These are phyloP conservation scores for Camillea tinctor DNA, from an alignment of 2,329 filamentous ascomycete genomes.

Conservation along the genomic window DNA sequence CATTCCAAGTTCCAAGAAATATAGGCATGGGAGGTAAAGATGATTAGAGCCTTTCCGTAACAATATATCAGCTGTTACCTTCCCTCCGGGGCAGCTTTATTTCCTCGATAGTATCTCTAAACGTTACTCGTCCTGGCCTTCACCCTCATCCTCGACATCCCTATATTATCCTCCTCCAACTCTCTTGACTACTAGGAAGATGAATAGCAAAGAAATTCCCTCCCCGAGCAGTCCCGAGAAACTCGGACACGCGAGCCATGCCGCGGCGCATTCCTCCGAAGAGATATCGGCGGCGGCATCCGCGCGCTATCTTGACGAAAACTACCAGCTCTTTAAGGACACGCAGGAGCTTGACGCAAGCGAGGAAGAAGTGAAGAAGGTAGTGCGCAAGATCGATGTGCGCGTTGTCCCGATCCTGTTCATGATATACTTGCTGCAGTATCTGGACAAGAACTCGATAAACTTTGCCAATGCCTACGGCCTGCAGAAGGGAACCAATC, in stretches of 20 bases:
- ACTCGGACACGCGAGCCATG: constrained; percentile 5
- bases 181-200: background rate
- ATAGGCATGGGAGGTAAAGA: background rate
- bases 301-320: constrained; percentile 31
- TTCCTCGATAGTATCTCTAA: too few relatives aligned
- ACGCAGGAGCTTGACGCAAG: constrained; percentile 23
- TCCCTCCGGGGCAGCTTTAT: too few relatives aligned
- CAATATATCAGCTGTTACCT: too few relatives aligned
- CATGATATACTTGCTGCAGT: constrained; percentile 34
- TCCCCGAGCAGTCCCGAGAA: constrained; percentile 6
- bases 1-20: background rate
- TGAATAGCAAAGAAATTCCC: constrained; percentile 12
- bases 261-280: constrained; percentile 8
- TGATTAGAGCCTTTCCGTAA: too few relatives aligned
- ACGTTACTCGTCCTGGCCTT: too few relatives aligned
- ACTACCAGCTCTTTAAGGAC: constrained; percentile 31
- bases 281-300: constrained; percentile 12
- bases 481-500: constrained; percentile 44
- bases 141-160: too few relatives aligned
- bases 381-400: constrained; percentile 33
- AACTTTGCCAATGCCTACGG: constrained; percentile 52
- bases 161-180: background rate
- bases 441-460: constrained; percentile 42
- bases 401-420: constrained; percentile 32
- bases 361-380: constrained; percentile 27